Evolutionary conservation across 495 filamentous ascomycete species (phyloP).

Genomic region (Penicillium tannophilum): DNA sequence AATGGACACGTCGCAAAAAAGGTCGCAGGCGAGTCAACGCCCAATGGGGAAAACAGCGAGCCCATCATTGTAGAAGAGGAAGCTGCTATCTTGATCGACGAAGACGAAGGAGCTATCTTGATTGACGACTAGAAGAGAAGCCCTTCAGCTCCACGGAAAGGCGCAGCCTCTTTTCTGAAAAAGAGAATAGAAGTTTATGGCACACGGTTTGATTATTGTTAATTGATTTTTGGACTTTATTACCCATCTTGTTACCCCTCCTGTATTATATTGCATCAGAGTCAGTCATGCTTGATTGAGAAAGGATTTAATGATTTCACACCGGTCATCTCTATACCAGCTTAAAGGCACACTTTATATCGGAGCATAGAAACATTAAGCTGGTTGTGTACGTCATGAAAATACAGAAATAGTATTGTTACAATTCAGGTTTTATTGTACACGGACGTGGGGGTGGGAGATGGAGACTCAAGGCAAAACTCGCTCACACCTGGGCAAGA

Average conservation of each 20-base stretch:
- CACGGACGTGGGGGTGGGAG: too few species aligned
- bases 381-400: background rate
- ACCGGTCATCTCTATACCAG: background rate
- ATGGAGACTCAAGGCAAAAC: too few species aligned
- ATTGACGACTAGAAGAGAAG: slow-evolving; percentile 61
- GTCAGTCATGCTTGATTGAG: slow-evolving; percentile 5
- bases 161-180: background rate
- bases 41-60: slow-evolving; percentile 37
- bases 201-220: slow-evolving; percentile 1
- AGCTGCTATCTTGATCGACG: slow-evolving; percentile 78
- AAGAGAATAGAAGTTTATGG: slow-evolving; percentile 1
- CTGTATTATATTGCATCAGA: slow-evolving; percentile 27
- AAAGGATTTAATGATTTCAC: background rate
- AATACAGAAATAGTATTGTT: too few species aligned
- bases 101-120: too few species aligned
- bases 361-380: background rate
- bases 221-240: background rate
- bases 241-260: slow-evolving; percentile 9
- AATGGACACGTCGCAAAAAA: slow-evolving; percentile 50
- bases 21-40: slow-evolving; percentile 31
- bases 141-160: background rate
- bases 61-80: slow-evolving; percentile 51
- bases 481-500: too few species aligned
- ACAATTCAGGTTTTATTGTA: too few species aligned
- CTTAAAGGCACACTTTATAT: background rate